Evolutionary conservation across 805 yeast species (phyloP).

Genomic region (Wickerhamiella occidentalis): DNA sequence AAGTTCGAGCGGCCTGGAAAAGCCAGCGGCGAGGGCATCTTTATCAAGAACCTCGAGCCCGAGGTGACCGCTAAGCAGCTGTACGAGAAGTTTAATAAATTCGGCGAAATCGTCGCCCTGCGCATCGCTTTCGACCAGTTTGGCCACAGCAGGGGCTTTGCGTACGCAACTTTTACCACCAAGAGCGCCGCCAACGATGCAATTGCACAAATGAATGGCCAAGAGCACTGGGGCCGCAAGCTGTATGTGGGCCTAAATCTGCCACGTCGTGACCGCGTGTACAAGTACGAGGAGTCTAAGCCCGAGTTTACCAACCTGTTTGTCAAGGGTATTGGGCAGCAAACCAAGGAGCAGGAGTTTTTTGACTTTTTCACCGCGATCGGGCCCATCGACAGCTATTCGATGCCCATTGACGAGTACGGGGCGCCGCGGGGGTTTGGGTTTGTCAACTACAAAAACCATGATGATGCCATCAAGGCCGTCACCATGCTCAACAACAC

Average conservation of each 20-base stretch:
- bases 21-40: constrained; percentile 31
- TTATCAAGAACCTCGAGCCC: constrained; percentile 67
- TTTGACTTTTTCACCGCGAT: constrained; percentile 34
- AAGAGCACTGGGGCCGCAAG: constrained; percentile 25
- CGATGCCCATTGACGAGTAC: constrained; percentile 37
- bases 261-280: constrained; percentile 48
- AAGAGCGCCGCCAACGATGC: constrained; percentile 18
- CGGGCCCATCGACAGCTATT: constrained; percentile 39
- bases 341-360: constrained; percentile 31
- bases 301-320: constrained; percentile 44
- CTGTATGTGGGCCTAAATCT: constrained; percentile 50
- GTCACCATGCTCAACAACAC: constrained; percentile 38
- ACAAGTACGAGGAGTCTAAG: constrained; percentile 35
- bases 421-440: constrained; percentile 43
- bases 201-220: constrained; percentile 19
- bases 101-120: constrained; percentile 19
- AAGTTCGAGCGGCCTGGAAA: constrained; percentile 15
- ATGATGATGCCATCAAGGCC: constrained; percentile 35
- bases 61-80: constrained; percentile 38
- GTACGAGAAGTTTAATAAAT: constrained; percentile 16
- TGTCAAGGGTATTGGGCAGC: constrained; percentile 38
- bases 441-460: constrained; percentile 35
- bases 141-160: constrained; percentile 22
- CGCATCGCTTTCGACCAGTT: constrained; percentile 19
- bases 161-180: constrained; percentile 19